phyloP scores from a whole-genome alignment of 176 grass and related monocot species.

The Cenchrus purpureus region DNA sequence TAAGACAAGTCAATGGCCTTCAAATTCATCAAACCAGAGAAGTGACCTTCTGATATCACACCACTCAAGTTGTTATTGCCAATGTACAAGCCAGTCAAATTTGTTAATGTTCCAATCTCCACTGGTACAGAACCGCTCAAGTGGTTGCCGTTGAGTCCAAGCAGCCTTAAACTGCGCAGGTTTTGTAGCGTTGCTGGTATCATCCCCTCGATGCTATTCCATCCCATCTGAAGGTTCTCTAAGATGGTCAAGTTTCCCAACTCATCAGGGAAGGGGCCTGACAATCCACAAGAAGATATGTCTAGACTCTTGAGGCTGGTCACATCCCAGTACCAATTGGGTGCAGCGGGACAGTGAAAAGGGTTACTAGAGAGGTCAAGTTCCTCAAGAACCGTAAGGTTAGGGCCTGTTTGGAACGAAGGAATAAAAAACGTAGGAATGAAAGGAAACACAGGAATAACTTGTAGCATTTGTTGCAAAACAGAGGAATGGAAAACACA shows the following conservation, averaged over 20 bases:
- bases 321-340: slow-evolving; percentile 1
- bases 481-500: too few species aligned
- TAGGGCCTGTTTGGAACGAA: not conserved
- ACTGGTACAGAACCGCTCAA: not conserved
- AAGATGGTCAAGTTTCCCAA: not conserved
- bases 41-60: not conserved
- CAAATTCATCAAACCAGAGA: not conserved
- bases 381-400: slow-evolving; percentile 1
- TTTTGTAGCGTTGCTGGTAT: not conserved
- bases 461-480: too few species aligned
- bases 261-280: not conserved
- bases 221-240: accelerated
- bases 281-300: not conserved
- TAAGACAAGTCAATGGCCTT: not conserved
- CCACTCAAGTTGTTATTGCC: not conserved
- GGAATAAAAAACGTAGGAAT: too few species aligned
- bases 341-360: not conserved
- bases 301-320: not conserved
- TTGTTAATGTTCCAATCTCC: not conserved
- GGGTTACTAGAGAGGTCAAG: not conserved
- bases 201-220: not conserved
- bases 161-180: not conserved
- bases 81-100: not conserved
- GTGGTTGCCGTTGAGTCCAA: not conserved
- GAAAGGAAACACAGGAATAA: too few species aligned